These are phyloP conservation scores for Tricholoma hemisulphureum DNA, from an alignment of 768 basidiomycete genomes.

Conservation along the genomic window DNA sequence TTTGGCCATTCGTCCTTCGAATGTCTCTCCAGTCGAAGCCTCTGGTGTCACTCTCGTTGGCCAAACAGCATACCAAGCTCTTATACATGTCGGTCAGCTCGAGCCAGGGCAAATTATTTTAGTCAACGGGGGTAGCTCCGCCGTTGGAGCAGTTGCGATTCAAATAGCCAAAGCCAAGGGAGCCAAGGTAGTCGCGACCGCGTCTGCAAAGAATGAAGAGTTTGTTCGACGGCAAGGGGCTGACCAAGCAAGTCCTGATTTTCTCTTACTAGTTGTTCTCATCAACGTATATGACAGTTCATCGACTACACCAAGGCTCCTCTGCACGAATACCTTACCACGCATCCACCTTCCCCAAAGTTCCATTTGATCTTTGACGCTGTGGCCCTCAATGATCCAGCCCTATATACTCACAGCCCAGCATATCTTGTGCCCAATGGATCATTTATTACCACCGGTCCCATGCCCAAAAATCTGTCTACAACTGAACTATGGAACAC, in stretches of 20 bases:
- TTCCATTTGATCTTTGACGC: conserved; percentile 64
- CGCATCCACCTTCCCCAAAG: conserved; percentile 46
- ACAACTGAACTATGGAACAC: conserved; percentile 32
- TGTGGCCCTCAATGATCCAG: conserved; percentile 46
- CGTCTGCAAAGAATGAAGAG: conserved; percentile 58
- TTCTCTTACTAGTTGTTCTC: not conserved
- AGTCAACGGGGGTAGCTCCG: conserved; percentile 68
- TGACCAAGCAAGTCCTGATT: conserved; percentile 48
- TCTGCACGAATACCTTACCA: conserved; percentile 43
- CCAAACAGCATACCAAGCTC: conserved; percentile 56
- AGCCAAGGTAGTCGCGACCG: conserved; percentile 56
- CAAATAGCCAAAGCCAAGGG: conserved; percentile 69
- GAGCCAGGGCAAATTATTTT: conserved; percentile 60
- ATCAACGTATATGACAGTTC: conserved; percentile 34
- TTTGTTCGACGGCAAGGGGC: conserved; percentile 61
- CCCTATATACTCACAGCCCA: conserved; percentile 49
- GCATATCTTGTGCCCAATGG: conserved; percentile 56
- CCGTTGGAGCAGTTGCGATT: conserved; percentile 69
- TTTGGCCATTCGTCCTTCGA: conserved; percentile 45
- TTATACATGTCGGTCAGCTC: conserved; percentile 48
- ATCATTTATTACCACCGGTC: conserved; percentile 52
- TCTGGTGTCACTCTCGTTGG: conserved; percentile 60
- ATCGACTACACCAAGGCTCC: conserved; percentile 60
- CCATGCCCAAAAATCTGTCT: conserved; percentile 33
- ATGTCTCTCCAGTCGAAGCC: conserved; percentile 54